phyloP scores from a whole-genome alignment of 306 rosid species.

The Dalbergia oliveri region DNA sequence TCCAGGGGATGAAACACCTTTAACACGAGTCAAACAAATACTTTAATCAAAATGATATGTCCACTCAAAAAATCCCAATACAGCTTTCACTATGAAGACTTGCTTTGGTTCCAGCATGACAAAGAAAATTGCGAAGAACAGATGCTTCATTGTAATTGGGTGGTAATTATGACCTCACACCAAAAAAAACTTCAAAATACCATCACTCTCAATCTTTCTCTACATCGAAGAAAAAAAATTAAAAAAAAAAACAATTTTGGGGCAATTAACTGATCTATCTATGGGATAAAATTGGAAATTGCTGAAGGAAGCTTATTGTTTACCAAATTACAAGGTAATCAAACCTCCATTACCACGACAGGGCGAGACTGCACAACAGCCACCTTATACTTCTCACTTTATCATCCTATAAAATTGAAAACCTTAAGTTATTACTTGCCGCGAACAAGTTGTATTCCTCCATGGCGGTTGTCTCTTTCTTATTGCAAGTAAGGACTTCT shows the following conservation, averaged over 20 bases:
- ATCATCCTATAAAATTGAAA: slow-evolving; percentile 76
- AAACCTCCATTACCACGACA: slow-evolving; percentile 66
- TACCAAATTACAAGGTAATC: slow-evolving; percentile 63
- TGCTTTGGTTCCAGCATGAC: slow-evolving; percentile 41
- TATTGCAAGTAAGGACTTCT: slow-evolving; percentile 61
- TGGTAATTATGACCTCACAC: slow-evolving; percentile 50
- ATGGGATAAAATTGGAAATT: slow-evolving; percentile 57
- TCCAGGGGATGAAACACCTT: background rate
- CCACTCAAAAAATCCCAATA: slow-evolving; percentile 43
- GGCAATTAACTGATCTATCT: slow-evolving; percentile 61
- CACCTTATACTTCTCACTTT: slow-evolving; percentile 68
- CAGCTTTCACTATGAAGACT: slow-evolving; percentile 39
- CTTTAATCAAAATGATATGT: slow-evolving; percentile 28
- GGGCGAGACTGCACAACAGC: slow-evolving; percentile 69
- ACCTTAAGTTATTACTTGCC: slow-evolving; percentile 73
- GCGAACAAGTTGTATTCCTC: slow-evolving; percentile 98
- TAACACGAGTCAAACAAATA: slow-evolving; percentile 28
- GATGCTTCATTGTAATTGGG: slow-evolving; percentile 42
- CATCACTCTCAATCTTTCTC: slow-evolving; percentile 72
- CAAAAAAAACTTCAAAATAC: slow-evolving; percentile 56
- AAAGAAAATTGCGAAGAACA: slow-evolving; percentile 46
- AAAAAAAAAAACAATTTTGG: slow-evolving; percentile 57
- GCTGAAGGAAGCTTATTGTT: slow-evolving; percentile 75
- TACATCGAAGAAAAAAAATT: slow-evolving; percentile 43
- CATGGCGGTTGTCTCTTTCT: slow-evolving; percentile 68